phyloP scores from a whole-genome alignment of 2,329 filamentous ascomycete genomes.

The Fusarium robinianum region DNA sequence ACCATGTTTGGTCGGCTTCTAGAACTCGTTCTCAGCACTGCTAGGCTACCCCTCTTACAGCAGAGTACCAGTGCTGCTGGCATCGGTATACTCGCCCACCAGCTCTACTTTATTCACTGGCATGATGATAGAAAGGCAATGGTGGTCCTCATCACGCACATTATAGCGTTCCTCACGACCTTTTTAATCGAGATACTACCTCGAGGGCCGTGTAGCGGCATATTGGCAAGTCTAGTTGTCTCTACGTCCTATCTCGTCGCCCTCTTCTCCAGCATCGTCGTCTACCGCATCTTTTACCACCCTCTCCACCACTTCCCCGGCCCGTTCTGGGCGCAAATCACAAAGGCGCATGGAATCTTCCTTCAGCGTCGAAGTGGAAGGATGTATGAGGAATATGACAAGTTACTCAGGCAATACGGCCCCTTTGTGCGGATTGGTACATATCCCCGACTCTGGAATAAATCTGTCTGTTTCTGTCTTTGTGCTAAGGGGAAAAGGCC shows the following conservation, averaged over 20 bases:
- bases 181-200: background rate
- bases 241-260: background rate
- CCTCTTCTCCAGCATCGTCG: background rate
- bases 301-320: background rate
- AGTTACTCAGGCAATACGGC: background rate
- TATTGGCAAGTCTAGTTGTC: background rate
- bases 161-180: background rate
- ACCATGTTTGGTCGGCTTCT: too few species aligned
- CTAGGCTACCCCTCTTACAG: too few species aligned
- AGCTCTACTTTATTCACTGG: conserved; percentile 3
- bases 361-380: background rate
- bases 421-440: background rate
- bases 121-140: conserved; percentile 1
- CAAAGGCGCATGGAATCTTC: background rate
- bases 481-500: background rate
- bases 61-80: too few species aligned
- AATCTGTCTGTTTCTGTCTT: background rate
- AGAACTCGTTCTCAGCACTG: too few species aligned
- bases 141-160: background rate
- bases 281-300: conserved; percentile 2
- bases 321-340: background rate
- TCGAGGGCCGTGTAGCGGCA: background rate
- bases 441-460: background rate
- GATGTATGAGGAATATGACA: background rate
- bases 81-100: background rate